phyloP scores from a whole-genome alignment of 306 rosid species.

The Alnus rubra region DNA sequence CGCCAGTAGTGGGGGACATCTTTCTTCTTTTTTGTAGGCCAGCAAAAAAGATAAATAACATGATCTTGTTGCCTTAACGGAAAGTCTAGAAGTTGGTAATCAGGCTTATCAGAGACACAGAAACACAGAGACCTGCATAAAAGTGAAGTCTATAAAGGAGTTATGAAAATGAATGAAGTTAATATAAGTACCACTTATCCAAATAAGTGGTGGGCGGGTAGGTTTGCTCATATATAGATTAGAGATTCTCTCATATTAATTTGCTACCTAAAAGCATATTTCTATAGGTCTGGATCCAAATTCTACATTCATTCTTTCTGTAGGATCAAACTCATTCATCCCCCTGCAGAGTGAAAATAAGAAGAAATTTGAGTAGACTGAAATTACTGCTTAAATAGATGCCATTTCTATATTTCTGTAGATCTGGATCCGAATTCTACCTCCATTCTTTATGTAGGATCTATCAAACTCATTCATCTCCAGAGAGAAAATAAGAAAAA shows the following conservation, averaged over 20 bases:
- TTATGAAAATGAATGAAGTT: neutral
- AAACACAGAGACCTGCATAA: neutral
- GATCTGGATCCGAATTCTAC: neutral
- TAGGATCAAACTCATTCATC: too few relatives aligned
- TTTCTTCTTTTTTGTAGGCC: constrained; percentile 36
- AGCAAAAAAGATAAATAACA: constrained; percentile 17
- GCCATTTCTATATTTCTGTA: too few relatives aligned
- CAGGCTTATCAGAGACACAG: constrained; percentile 20
- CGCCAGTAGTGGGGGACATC: constrained; percentile 43
- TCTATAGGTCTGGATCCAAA: too few relatives aligned
- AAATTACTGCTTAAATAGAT: too few relatives aligned
- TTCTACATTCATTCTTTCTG: too few relatives aligned
- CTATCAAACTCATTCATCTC: neutral
- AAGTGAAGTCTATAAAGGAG: constrained; percentile 7
- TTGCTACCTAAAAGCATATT: too few relatives aligned
- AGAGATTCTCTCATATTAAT: too few relatives aligned
- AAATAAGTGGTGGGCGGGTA: too few relatives aligned
- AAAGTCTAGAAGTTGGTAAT: constrained; percentile 17
- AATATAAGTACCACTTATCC: too few relatives aligned
- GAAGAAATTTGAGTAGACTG: too few relatives aligned
- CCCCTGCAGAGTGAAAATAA: too few relatives aligned
- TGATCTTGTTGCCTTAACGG: constrained; percentile 39
- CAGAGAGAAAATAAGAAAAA: neutral
- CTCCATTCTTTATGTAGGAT: neutral
- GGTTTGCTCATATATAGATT: too few relatives aligned